These are phyloP conservation scores for Jatropha multifida DNA, from an alignment of 441 rosid species.

Conservation along the genomic window DNA sequence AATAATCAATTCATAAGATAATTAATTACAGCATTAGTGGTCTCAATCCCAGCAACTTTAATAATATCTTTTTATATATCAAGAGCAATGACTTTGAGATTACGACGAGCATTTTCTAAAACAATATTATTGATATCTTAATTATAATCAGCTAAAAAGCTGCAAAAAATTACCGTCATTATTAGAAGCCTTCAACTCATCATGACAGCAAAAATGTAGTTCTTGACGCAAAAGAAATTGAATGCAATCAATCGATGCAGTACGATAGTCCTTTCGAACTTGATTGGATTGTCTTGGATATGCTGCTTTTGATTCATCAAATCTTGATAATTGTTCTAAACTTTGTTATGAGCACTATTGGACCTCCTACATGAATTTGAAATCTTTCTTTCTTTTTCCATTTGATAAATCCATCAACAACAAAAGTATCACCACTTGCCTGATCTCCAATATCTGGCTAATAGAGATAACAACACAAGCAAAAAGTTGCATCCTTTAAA, in stretches of 20 bases:
- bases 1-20: background rate
- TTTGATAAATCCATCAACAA: background rate
- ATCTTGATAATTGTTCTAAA: background rate
- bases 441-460: background rate
- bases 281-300: background rate
- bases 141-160: background rate
- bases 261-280: background rate
- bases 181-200: background rate
- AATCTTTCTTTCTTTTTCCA: slow-evolving; percentile 2
- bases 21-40: background rate
- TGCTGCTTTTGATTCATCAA: background rate
- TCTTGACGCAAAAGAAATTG: background rate
- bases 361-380: background rate
- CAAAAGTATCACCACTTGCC: background rate
- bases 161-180: background rate
- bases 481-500: background rate
- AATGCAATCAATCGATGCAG: background rate
- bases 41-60: background rate
- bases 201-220: background rate
- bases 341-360: background rate
- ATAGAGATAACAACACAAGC: slow-evolving; percentile 11
- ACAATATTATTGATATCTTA: background rate
- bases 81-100: background rate
- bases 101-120: background rate
- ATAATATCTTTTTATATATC: background rate